Conservation (phyloP, 75 land plant genomes). For the Selaginella tamariscina region DNA sequence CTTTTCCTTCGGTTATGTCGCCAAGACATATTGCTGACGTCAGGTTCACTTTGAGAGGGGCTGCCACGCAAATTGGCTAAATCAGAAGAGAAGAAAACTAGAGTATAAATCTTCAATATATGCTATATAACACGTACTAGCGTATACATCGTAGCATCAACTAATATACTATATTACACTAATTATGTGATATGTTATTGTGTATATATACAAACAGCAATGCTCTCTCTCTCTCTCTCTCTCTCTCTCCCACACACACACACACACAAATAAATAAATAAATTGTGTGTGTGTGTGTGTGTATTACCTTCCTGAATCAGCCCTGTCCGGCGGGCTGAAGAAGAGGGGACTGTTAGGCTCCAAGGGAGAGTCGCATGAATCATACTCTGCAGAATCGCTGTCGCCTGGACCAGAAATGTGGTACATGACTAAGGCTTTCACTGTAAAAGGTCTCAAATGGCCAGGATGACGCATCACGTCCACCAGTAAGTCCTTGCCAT, state of each 20-base stretch:
- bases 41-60: constrained; percentile 62
- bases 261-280: background rate
- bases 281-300: background rate
- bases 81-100: too few species aligned
- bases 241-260: too few species aligned
- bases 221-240: too few species aligned
- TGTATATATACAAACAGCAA: too few species aligned
- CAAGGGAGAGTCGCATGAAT: constrained; percentile 73
- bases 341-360: constrained; percentile 71
- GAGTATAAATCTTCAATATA: too few species aligned
- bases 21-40: constrained; percentile 50
- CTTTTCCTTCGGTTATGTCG: constrained; percentile 49
- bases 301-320: constrained; percentile 19
- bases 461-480: constrained; percentile 91
- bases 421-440: constrained; percentile 58
- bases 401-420: constrained; percentile 63
- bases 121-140: too few species aligned
- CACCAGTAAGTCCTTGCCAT: constrained; percentile 71
- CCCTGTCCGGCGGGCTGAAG: constrained; percentile 16
- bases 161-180: too few species aligned
- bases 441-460: constrained; percentile 63
- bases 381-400: constrained; percentile 76
- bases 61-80: too few species aligned
- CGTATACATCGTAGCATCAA: too few species aligned
- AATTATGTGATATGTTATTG: too few species aligned